Evolutionary conservation across 164 flowering plant genomes (phyloP).

Genomic region (Litsea cubeba): DNA sequence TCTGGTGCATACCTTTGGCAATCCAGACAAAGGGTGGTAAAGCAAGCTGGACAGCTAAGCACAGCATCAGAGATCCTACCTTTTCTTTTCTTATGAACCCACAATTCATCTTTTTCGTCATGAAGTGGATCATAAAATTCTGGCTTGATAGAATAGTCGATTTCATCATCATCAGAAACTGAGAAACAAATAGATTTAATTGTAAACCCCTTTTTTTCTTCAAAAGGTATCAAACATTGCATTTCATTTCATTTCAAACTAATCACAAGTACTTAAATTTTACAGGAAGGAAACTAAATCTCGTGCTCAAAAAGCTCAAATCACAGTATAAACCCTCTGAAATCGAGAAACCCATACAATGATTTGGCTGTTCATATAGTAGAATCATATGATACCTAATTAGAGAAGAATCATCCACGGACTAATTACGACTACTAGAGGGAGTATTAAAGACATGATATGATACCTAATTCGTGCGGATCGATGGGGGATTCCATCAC

Average conservation of each 20-base stretch:
- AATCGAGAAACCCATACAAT: neutral
- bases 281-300: neutral
- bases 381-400: too few relatives aligned
- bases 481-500: neutral
- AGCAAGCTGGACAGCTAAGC: slow-evolving; percentile 90
- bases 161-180: slow-evolving; percentile 82
- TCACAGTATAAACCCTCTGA: neutral
- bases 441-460: neutral
- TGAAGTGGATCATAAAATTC: slow-evolving; percentile 70
- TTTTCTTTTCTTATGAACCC: slow-evolving; percentile 57
- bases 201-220: neutral
- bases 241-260: neutral
- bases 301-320: too few relatives aligned
- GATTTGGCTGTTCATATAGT: neutral
- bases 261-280: too few relatives aligned
- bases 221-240: neutral
- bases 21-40: slow-evolving; percentile 78
- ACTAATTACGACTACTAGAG: neutral
- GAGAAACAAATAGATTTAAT: slow-evolving; percentile 10
- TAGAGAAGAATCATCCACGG: neutral
- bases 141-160: slow-evolving; percentile 72
- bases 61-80: slow-evolving; percentile 69
- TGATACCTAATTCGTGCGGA: neutral
- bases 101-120: slow-evolving; percentile 63
- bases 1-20: slow-evolving; percentile 57